phyloP scores from a whole-genome alignment of 2,329 filamentous ascomycete genomes.

The Dothideomycetes sp. region DNA sequence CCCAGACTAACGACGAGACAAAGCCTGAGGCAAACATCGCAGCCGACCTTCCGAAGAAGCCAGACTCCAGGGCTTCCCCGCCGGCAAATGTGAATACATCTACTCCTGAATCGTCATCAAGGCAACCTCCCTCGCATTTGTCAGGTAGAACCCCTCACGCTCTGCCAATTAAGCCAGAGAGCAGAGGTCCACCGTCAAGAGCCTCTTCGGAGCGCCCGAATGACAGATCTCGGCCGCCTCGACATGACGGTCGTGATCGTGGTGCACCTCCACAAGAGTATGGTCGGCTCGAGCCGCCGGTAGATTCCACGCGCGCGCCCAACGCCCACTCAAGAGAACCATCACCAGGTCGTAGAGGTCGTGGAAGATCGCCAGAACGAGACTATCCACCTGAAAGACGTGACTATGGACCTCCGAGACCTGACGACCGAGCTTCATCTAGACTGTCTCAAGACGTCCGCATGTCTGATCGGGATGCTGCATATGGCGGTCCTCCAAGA shows the following conservation, averaged over 20 bases:
- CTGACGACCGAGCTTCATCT: constrained; percentile 1
- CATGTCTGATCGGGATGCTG: constrained; percentile 1
- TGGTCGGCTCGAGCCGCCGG: constrained; percentile 32
- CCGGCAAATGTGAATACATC: constrained; percentile 21
- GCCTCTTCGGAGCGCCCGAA: constrained; percentile 10
- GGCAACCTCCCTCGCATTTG: constrained; percentile 17
- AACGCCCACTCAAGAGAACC: constrained; percentile 24
- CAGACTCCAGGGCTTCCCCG: constrained; percentile 9
- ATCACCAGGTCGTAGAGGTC: constrained; percentile 27
- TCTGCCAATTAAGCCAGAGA: constrained; percentile 49
- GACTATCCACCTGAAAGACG: constrained; percentile 17
- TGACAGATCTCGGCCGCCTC: neutral
- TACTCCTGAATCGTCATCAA: constrained; percentile 9
- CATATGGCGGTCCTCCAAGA: constrained; percentile 3
- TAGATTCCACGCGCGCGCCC: constrained; percentile 17
- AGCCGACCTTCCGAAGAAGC: constrained; percentile 10
- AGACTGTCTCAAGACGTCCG: neutral
- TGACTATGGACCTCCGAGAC: constrained; percentile 5
- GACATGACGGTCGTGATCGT: constrained; percentile 21
- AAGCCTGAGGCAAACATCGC: constrained; percentile 10
- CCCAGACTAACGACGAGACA: constrained; percentile 1
- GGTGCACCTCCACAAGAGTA: constrained; percentile 24
- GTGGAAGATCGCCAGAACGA: constrained; percentile 28
- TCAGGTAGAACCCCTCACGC: constrained; percentile 19
- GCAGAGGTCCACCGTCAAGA: constrained; percentile 37